Percentiles rank a stretch among this genome's conserved stretches.
These are phyloP conservation scores for Hygrophoropsis aurantiaca DNA, from an alignment of 768 basidiomycete species.

Conservation along the genomic window DNA sequence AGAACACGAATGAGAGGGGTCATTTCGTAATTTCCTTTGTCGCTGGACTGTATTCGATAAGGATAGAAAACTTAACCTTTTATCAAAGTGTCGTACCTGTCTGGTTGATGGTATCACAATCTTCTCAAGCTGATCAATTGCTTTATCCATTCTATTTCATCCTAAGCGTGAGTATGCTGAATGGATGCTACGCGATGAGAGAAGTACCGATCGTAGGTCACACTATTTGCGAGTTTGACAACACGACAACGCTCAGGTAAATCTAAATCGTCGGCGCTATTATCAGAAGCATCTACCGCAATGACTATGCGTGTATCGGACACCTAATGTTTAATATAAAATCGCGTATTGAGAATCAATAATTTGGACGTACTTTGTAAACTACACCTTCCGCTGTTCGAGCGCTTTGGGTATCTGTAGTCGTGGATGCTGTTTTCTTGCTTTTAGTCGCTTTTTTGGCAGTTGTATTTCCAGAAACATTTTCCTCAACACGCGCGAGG, in stretches of 20 bases:
- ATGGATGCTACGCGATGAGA: neutral
- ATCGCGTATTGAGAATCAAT: neutral
- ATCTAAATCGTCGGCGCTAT: constrained; percentile 63
- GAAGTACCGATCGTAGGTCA: constrained; percentile 80
- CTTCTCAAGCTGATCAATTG: constrained; percentile 65
- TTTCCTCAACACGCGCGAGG: constrained; percentile 80
- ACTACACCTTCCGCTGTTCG: constrained; percentile 74
- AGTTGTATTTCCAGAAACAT: constrained; percentile 42
- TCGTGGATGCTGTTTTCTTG: constrained; percentile 38
- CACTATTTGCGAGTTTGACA: constrained; percentile 88
- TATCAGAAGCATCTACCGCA: constrained; percentile 68
- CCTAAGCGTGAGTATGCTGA: neutral
- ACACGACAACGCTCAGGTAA: constrained; percentile 83
- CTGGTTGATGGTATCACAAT: constrained; percentile 28
- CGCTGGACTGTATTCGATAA: constrained; percentile 27
- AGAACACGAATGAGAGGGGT: constrained; percentile 65
- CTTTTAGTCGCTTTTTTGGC: constrained; percentile 42
- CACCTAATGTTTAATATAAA: constrained; percentile 45
- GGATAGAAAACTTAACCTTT: neutral
- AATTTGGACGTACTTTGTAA: constrained; percentile 57
- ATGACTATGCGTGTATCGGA: constrained; percentile 81
- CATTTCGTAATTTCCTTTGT: constrained; percentile 42
- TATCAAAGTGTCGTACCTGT: constrained; percentile 12
- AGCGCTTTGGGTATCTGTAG: constrained; percentile 37
- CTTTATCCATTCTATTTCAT: constrained; percentile 76